A percentile compares a stretch with the other conserved stretches of the same genome.
These are phyloP conservation scores for Deuterostichococcus epilithicus DNA, from an alignment of 139 green algal genomes.

Conservation along the genomic window DNA sequence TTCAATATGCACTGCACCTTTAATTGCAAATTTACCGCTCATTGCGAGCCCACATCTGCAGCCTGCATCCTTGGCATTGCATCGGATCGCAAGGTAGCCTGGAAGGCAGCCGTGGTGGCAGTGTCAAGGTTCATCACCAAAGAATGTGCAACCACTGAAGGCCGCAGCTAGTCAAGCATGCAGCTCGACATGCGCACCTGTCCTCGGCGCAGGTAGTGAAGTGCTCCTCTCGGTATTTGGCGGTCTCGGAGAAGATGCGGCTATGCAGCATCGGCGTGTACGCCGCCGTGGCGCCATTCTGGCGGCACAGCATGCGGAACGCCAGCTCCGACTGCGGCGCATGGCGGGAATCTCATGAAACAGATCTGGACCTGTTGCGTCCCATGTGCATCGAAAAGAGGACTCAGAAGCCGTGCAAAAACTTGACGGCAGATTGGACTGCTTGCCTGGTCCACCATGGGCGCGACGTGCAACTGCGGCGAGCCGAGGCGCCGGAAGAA, in stretches of 20 bases:
- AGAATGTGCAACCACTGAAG: too few relatives aligned
- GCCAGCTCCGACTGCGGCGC: conserved; percentile 84
- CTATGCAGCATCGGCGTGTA: conserved; percentile 98
- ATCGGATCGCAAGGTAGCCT: too few relatives aligned
- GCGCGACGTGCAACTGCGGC: conserved; percentile 77
- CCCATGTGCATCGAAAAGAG: not conserved
- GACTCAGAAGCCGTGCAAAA: not conserved
- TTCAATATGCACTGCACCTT: too few relatives aligned
- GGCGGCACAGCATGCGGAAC: conserved; percentile 87
- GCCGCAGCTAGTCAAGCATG: too few relatives aligned
- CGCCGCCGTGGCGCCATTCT: conserved; percentile 80
- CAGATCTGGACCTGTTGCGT: too few relatives aligned
- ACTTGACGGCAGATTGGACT: not conserved
- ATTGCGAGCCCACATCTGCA: too few relatives aligned
- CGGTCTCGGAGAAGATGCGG: conserved; percentile 72
- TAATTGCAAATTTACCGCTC: too few relatives aligned
- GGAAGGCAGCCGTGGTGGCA: too few relatives aligned
- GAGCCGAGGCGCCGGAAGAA: conserved; percentile 69
- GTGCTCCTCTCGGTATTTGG: conserved; percentile 81
- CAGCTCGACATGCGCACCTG: conserved; percentile 22
- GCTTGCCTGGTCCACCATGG: conserved; percentile 92
- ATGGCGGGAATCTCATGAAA: not conserved
- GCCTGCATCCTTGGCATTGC: too few relatives aligned
- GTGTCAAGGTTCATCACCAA: too few relatives aligned
- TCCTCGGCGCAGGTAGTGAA: conserved; percentile 81